phyloP scores from a whole-genome alignment of 345 rosid genomes.

The Gossypium turneri region DNA sequence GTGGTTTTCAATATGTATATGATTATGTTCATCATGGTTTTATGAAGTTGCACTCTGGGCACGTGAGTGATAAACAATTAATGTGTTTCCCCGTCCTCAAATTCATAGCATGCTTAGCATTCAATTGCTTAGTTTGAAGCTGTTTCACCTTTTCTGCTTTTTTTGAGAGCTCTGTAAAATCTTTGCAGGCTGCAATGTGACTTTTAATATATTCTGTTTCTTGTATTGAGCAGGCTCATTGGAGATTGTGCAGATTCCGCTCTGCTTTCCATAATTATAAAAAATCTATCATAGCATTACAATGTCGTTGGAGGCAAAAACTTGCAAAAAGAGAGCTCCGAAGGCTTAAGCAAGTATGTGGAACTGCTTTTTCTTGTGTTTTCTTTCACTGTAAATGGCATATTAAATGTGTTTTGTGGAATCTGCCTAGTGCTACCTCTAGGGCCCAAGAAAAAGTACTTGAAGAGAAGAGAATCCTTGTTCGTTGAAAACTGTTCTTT shows the following conservation, averaged over 20 bases:
- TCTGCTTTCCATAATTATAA: conserved; percentile 52
- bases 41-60: background rate
- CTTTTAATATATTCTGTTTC: background rate
- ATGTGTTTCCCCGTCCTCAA: background rate
- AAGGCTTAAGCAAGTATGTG: conserved; percentile 66
- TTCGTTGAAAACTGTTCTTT: background rate
- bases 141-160: background rate
- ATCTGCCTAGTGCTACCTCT: conserved; percentile 1
- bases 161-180: background rate
- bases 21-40: background rate
- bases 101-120: background rate
- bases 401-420: background rate
- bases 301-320: conserved; percentile 86
- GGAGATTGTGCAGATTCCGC: conserved; percentile 73
- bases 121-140: background rate
- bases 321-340: conserved; percentile 77
- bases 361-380: conserved; percentile 10
- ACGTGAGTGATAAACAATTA: background rate
- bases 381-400: background rate
- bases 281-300: conserved; percentile 67
- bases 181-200: conserved; percentile 9
- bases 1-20: background rate
- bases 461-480: background rate
- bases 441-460: background rate
- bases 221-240: conserved; percentile 49